Evolutionary conservation across 2,329 filamentous ascomycete species (phyloP).

Genomic region (Ophiosphaerella herpotricha): DNA sequence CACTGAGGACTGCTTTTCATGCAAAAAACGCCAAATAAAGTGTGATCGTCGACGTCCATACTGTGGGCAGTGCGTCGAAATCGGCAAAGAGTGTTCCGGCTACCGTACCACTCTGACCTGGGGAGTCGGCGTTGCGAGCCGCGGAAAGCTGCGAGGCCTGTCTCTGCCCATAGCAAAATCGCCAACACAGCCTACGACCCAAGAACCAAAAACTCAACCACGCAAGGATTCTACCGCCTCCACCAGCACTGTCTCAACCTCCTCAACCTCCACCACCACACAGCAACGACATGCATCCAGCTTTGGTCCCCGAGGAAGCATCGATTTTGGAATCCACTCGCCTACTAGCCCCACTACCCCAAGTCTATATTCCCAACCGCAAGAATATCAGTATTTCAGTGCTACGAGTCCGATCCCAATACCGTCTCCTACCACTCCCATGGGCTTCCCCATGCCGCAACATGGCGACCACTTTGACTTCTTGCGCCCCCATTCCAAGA

Average conservation of each 20-base stretch:
- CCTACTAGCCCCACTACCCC: constrained; percentile 45
- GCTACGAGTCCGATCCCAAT: constrained; percentile 49
- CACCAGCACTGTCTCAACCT: constrained; percentile 19
- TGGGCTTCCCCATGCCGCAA: constrained; percentile 46
- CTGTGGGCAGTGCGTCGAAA: constrained; percentile 90
- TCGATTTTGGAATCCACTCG: constrained; percentile 41
- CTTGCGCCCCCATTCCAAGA: constrained; percentile 43
- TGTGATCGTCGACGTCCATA: constrained; percentile 93
- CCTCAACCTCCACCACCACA: not conserved
- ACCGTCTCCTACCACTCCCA: constrained; percentile 40
- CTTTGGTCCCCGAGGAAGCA: constrained; percentile 35
- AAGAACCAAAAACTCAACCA: constrained; percentile 34
- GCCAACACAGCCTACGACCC: constrained; percentile 31
- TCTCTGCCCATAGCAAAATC: constrained; percentile 68
- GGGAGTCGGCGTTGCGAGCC: constrained; percentile 93
- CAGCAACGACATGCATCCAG: constrained; percentile 27
- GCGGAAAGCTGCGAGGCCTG: constrained; percentile 89
- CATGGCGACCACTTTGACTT: constrained; percentile 47
- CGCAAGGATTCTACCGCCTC: constrained; percentile 27
- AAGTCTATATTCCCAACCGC: constrained; percentile 38
- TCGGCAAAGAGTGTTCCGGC: constrained; percentile 89
- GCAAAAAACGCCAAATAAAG: constrained; percentile 78
- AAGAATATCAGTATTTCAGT: constrained; percentile 44
- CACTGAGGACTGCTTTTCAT: constrained; percentile 93
- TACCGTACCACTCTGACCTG: constrained; percentile 97